These are phyloP conservation scores for Cystobasidium tubakii DNA, from an alignment of 768 basidiomycete genomes.

Conservation along the genomic window DNA sequence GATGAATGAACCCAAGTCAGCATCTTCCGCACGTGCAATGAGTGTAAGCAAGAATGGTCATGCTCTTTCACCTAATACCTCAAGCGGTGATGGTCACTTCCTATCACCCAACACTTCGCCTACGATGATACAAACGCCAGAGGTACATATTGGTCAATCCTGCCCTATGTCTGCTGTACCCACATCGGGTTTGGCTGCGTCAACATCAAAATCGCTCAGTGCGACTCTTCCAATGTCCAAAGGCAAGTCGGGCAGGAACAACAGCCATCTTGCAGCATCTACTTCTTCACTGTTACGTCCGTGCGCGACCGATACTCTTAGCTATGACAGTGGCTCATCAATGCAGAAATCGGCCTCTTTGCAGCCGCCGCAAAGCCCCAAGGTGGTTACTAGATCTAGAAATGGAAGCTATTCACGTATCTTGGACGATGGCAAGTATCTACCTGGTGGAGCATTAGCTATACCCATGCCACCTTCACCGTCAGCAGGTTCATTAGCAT, in stretches of 20 bases:
- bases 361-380: conserved; percentile 11
- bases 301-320: background rate
- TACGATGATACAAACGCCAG: background rate
- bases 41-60: background rate
- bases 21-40: conserved; percentile 45
- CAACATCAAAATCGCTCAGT: conserved; percentile 35
- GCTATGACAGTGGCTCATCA: background rate
- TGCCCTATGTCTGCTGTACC: conserved; percentile 54
- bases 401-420: conserved; percentile 28
- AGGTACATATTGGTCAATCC: conserved; percentile 34
- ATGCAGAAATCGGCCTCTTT: conserved; percentile 10
- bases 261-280: background rate
- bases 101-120: conserved; percentile 35
- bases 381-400: background rate
- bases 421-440: conserved; percentile 13
- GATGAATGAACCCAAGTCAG: conserved; percentile 42
- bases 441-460: conserved; percentile 23
- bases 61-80: conserved; percentile 48
- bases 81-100: conserved; percentile 55
- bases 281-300: conserved; percentile 3
- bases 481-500: conserved; percentile 2
- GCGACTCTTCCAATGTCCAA: conserved; percentile 32
- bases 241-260: background rate
- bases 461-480: conserved; percentile 23
- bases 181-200: conserved; percentile 65